Base-by-base conservation (phyloP, 139 green algal genomes). In the Micractinium conductrix region DNA sequence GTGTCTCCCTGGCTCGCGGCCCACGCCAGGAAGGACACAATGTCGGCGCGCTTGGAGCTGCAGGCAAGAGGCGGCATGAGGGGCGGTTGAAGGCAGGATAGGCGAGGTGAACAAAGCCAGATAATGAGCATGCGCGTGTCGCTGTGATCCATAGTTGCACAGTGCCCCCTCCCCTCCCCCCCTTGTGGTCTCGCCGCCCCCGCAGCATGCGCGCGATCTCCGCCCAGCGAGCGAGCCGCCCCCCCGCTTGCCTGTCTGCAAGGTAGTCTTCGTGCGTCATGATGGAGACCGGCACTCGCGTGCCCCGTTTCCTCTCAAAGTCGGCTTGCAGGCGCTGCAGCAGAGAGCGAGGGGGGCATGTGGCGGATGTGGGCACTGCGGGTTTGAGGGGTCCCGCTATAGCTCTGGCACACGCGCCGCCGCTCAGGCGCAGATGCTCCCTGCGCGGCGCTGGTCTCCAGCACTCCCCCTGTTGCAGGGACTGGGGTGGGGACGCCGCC, bases 261-360 rank as follows among this genome's bases (percentile, higher is more conserved):
- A 78, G 30, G 30, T 78, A 78, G 22, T 42, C 8, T 37, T 40
- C 70, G 28, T 78, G 70, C 70, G 40, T 43, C 42, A 58, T 53
- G 42, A 78, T 53, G 45, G 28, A 53, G 24, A 53, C 43, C 1
- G 70, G 70, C 70, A 53, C 70, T 3, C 70, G 42, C 10, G 35
- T 78, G 70, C 70, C 70, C 9, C 70, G 42, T 43, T 78, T 78
- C 26, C 9, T 12, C 42, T 78, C 70, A 78, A 78, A 78, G 42
- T 78, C 70, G 10, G 35, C 70, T 53, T 78, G 30, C 12, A 78
- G 43, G 10, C 70, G 70, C 70, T 78, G 70, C 43, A 53, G 70
- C 12, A 12, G 0, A 7, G 0, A 21, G 19, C 0, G 65, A 16
- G 33, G 5, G 21, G 4, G 60, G 2, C 4, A 37, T 8, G 35